Evolutionary conservation across 148 eudicot species (phyloP), one percentile per base, ranked within the genome.

Genomic region (Vaccinium vitisidaea): DNA sequence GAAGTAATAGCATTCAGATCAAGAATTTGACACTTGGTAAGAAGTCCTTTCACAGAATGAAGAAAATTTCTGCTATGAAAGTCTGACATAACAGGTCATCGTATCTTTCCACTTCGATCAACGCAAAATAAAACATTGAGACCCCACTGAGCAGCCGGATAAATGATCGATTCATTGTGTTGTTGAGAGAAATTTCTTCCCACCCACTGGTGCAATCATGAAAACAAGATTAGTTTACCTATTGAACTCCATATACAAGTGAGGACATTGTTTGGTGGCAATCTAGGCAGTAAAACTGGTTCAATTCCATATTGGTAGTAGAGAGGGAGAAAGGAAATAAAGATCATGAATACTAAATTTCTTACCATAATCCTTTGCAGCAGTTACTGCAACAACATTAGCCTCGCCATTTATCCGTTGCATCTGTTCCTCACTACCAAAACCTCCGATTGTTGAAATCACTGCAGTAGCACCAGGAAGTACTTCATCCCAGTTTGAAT

Each of bases 391-490:
- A 77, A 91, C 93, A 75, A 95, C 91, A 90, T 97, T 97, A 84
- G 99, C 99, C 86, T 97, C 99, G 7, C 99, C 98, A 58, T 97
- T 97, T 75, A 97, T 94, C 88, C 98, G 93, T 86, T 89, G 93
- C 99, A 97, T 93, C 85, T 97, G 99, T 80, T 97, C 98, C 86
- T 97, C 99, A 83, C 89, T 94, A 77, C 99, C 99, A 86, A 96
- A 95, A 79, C 99, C 99, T 84, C 99, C 99, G 21, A 97, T 87
- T 71, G 99, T 95, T 82, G 99, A 97, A 85, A 93, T 92, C 70
- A 97, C 99, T 84, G 99, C 98, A 46, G 98, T 95, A 77, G 98
- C 98, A 82, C 99, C 99, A 80, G 80, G 65, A 85, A 97, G 96
- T 80, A 97, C 92, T 84, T 97, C 99, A 82, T 97, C 99, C 99